Evolutionary conservation across 2,329 filamentous ascomycete species (phyloP).

Genomic region (Pyrenophora graminea): DNA sequence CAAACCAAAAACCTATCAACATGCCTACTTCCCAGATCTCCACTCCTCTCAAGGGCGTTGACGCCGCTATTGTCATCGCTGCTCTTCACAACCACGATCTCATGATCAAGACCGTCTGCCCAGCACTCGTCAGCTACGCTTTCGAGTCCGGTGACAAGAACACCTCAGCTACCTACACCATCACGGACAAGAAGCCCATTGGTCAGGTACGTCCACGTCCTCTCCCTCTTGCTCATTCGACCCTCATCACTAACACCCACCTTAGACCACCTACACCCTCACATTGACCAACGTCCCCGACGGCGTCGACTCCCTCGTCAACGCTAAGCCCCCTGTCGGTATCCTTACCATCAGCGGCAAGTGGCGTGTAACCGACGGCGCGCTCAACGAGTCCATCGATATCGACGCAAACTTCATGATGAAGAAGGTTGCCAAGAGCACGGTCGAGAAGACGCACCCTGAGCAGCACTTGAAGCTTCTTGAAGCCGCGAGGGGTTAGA

Average conservation of each 20-base stretch:
- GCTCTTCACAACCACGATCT: slow-evolving; percentile 48
- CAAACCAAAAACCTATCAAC: slow-evolving; percentile 10
- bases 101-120: slow-evolving; percentile 48
- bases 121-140: slow-evolving; percentile 40
- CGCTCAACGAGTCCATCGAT: slow-evolving; percentile 46
- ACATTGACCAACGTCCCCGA: slow-evolving; percentile 44
- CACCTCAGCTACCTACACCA: slow-evolving; percentile 38
- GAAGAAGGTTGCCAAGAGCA: slow-evolving; percentile 50
- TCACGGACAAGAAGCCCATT: slow-evolving; percentile 49
- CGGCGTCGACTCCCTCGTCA: slow-evolving; percentile 46
- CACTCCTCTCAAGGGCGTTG: slow-evolving; percentile 38
- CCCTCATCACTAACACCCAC: not conserved
- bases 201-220: slow-evolving; percentile 34
- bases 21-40: slow-evolving; percentile 47
- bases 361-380: slow-evolving; percentile 42
- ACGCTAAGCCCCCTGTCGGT: slow-evolving; percentile 47
- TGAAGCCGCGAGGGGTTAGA: slow-evolving; percentile 26
- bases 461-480: slow-evolving; percentile 44
- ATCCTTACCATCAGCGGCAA: slow-evolving; percentile 45
- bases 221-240: not conserved
- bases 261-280: slow-evolving; percentile 47
- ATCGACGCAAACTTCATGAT: slow-evolving; percentile 50
- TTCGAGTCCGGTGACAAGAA: slow-evolving; percentile 40
- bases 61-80: slow-evolving; percentile 33
- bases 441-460: slow-evolving; percentile 48